Percentiles rank a stretch among this genome's conserved stretches.
Evolutionary conservation across 768 basidiomycete genomes (phyloP).

Genomic region (Lentinula aciculospora): DNA sequence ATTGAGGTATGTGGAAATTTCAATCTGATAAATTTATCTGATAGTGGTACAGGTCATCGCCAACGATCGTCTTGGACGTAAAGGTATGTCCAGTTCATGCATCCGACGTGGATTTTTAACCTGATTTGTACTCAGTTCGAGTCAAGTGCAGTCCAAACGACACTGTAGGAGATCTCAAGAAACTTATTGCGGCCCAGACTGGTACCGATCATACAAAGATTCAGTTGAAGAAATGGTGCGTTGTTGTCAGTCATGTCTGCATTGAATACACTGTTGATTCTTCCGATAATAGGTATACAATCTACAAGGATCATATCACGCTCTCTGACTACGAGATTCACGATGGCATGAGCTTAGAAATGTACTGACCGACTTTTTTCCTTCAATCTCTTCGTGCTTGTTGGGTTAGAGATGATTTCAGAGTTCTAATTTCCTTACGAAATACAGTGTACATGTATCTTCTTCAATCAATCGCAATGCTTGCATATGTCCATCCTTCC

Average conservation of each 20-base stretch:
- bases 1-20: conserved; percentile 39
- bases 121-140: conserved; percentile 52
- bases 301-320: conserved; percentile 95
- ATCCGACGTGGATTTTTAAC: neutral
- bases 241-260: conserved; percentile 3
- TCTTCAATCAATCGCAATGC: neutral
- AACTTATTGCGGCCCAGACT: conserved; percentile 93
- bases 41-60: conserved; percentile 67
- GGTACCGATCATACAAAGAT: conserved; percentile 87
- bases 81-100: conserved; percentile 51
- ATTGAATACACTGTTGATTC: neutral
- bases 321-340: conserved; percentile 89
- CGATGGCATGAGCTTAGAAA: conserved; percentile 90
- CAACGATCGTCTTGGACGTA: conserved; percentile 91
- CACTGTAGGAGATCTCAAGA: conserved; percentile 96
- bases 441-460: conserved; percentile 1
- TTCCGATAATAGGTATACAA: conserved; percentile 66
- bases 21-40: neutral
- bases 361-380: conserved; percentile 51
- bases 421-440: neutral
- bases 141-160: conserved; percentile 95
- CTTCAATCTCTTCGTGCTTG: neutral
- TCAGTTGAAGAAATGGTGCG: conserved; percentile 93
- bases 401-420: neutral
- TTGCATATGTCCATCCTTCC: neutral